These are phyloP conservation scores for Primulina eburnea DNA, from an alignment of 257 asterid species.

Conservation along the genomic window DNA sequence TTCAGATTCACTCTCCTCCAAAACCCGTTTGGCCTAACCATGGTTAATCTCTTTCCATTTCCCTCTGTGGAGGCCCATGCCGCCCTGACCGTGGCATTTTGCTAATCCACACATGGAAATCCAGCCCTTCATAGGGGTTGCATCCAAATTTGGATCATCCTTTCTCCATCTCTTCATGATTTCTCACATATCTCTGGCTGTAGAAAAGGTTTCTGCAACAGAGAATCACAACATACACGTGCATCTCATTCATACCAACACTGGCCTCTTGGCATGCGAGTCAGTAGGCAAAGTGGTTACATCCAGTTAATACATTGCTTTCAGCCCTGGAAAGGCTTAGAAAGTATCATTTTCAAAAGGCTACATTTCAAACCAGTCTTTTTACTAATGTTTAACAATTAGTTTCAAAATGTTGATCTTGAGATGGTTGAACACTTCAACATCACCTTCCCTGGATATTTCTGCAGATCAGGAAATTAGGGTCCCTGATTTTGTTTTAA, in stretches of 20 bases:
- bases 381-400: conserved; percentile 33
- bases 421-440: conserved; percentile 36
- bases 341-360: conserved; percentile 9
- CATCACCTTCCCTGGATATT: conserved; percentile 18
- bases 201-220: conserved; percentile 65
- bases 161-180: conserved; percentile 21
- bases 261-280: conserved; percentile 22
- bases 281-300: not conserved
- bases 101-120: conserved; percentile 37
- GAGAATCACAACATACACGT: conserved; percentile 55
- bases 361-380: conserved; percentile 10
- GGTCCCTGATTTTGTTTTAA: conserved; percentile 38
- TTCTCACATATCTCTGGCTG: conserved; percentile 40
- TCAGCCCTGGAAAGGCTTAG: conserved; percentile 25
- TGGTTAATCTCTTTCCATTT: conserved; percentile 52
- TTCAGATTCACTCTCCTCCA: conserved; percentile 35
- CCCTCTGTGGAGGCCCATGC: conserved; percentile 38
- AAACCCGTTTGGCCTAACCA: conserved; percentile 82
- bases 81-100: conserved; percentile 36
- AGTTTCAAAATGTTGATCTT: conserved; percentile 36
- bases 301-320: not conserved
- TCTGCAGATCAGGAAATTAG: not conserved
- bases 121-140: conserved; percentile 61
- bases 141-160: conserved; percentile 34
- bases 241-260: conserved; percentile 42